Evolutionary conservation across 768 basidiomycete species (phyloP), one percentile per base, ranked within the genome.

Genomic region (Amanita polypyramis): DNA sequence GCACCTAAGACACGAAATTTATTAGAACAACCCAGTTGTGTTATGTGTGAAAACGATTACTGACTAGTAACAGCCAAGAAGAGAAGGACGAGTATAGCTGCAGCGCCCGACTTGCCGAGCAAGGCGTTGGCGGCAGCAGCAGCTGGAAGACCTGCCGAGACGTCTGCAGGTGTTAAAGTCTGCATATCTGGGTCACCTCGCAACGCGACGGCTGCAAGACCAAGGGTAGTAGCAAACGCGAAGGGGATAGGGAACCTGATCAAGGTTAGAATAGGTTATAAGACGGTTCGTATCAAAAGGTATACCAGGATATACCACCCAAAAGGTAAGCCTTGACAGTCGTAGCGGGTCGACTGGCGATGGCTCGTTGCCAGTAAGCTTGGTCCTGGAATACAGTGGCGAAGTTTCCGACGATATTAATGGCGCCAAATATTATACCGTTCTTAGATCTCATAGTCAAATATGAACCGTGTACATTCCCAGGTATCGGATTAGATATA

Each of bases 281-380:
- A 20, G 17, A 5, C 42, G 10, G 6, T 29, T 29, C 9, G 3
- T n/a, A 5, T 25, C 17, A 39, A 43, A 21, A 36, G 29, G 61
- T 67, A 33, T 51, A 79, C 93, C 94, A 96, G 1, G 89, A 84
- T 6, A 93, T 60, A 2, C 92, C 93, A 37, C 93, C 94, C 6
- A 92, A 72, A 2, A 94, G 69, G 66, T 91, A 97, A 0, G 87
- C 93, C 62, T 92, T 93, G 50, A 94, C 91, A 10, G 85, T 85
- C n/a, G 75, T 81, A 1, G 78, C 81, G 0, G 90, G 91, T 12
- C 81, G 69, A 51, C 82, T 85, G 1, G 94, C 93, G 58, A 96
- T 91, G 1, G 92, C 92, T 10, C 90, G 76, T 59, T 92, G 89
- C 82, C 88, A 95, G 64, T 95, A 97, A 0, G 87, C 83, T 57